Base-by-base conservation (phyloP, 345 rosid genomes). In the Melaleuca alternifolia region DNA sequence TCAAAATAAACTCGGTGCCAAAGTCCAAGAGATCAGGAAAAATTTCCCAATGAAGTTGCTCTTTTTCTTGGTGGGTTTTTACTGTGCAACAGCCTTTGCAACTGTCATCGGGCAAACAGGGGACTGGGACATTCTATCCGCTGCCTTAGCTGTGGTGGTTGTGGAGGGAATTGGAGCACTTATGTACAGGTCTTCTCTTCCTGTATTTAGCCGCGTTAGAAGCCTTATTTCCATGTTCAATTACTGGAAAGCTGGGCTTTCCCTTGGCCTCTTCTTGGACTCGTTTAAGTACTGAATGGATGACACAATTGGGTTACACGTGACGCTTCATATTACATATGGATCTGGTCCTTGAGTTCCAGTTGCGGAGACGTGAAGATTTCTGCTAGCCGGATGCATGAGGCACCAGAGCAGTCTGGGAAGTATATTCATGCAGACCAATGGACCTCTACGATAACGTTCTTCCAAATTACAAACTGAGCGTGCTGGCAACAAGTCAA, bases 71-170 rank as follows among this genome's bases (percentile, higher is more conserved):
- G 94, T 93, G 7, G 99, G 99, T 30, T 97, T 93, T 88, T 97
- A 97, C 84, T 96, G 95, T 87, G 98, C 99, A 83, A 97, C 97
- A 26, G 95, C 95, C 82, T 94, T 94, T 84, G 92, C 94, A 16
- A 94, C 94, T 71, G 95, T 94, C 86, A 97, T 95, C n/a, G 99
- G 99, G 88, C 98, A 97, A 91, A 96, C 97, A 18, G 99, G 98
- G 84, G 99, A 97, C 84, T 97, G 98, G 99, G 99, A 97, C 94
- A 96, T 96, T 77, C 90, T 97, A 26, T 95, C 99, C 86, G 99
- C 98, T 85, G 98, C 92, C 54, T 90, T 95, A 65, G 98, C 98
- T 44, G 97, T 94, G 53, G 89, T 89, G 50, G 91, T 94, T 48
- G 98, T 96, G 26, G 99, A 97, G 90, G 96, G 93, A 53, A 97